Conservation (phyloP, 106 monocot genomes). For the Allium cepa region DNA sequence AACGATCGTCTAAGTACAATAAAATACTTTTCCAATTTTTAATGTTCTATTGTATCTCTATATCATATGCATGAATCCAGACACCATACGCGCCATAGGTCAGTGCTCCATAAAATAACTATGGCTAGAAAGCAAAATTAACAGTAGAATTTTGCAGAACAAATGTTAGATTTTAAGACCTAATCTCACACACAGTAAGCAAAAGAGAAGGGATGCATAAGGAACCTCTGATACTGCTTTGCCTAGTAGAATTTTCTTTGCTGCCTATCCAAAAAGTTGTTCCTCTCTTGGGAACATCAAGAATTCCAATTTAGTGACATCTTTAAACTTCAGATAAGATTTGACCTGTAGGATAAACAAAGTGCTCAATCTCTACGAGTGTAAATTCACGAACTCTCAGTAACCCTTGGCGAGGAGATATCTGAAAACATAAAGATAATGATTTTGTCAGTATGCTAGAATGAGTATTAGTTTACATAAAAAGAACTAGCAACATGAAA, state of each 20-base stretch:
- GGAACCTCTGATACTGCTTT: conserved; percentile 73
- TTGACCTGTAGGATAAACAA: conserved; percentile 92
- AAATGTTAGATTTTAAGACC: too few relatives aligned
- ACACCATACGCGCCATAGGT: too few relatives aligned
- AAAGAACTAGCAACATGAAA: neutral
- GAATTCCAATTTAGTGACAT: conserved; percentile 75
- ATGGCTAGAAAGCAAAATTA: too few relatives aligned
- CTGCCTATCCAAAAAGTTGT: conserved; percentile 55
- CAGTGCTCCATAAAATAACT: too few relatives aligned
- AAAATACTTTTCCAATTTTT: too few relatives aligned
- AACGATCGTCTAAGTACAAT: too few relatives aligned
- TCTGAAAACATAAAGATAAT: conserved; percentile 26
- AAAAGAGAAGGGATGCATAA: neutral
- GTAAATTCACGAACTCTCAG: conserved; percentile 95
- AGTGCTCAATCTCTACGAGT: conserved; percentile 95
- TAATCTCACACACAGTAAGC: neutral
- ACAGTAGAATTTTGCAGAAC: too few relatives aligned
- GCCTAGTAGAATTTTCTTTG: conserved; percentile 48
- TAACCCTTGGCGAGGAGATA: conserved; percentile 98
- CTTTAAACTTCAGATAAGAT: conserved; percentile 85
- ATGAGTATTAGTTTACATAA: neutral
- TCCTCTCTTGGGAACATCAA: conserved; percentile 87
- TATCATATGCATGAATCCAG: too few relatives aligned
- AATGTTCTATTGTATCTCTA: too few relatives aligned
- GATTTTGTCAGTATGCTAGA: neutral